Evolutionary conservation across 768 basidiomycete genomes (phyloP).

Genomic region (Pulveroboletus ravenelii): DNA sequence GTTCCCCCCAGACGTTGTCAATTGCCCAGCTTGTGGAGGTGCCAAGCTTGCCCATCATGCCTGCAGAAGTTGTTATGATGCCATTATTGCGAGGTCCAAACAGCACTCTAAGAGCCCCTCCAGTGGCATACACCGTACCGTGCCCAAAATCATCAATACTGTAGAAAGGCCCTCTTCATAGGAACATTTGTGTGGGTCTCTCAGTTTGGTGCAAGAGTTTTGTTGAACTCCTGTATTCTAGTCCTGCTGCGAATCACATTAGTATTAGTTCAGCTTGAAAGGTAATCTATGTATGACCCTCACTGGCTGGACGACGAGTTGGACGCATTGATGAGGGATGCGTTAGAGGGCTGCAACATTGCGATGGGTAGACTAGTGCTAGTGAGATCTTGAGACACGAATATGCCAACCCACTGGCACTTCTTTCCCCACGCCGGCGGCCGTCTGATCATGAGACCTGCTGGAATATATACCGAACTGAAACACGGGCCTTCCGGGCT

Average conservation of each 20-base stretch:
- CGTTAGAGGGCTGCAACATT: background rate
- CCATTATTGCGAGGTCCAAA: conserved; percentile 25
- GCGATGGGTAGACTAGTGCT: background rate
- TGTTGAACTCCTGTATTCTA: background rate
- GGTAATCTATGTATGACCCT: background rate
- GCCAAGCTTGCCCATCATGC: conserved; percentile 88
- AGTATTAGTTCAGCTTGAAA: background rate
- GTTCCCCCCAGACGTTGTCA: conserved; percentile 65
- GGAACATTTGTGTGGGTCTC: background rate
- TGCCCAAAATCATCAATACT: background rate
- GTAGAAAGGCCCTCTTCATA: conserved; percentile 2
- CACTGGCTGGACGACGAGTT: no score
- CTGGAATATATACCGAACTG: no score
- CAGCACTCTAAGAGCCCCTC: conserved; percentile 12
- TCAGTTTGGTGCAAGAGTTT: background rate
- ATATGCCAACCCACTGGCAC: background rate
- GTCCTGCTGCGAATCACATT: background rate
- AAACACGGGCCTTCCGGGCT: background rate
- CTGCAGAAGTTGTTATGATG: conserved; percentile 71
- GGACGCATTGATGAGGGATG: background rate
- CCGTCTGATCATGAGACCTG: conserved; percentile 3
- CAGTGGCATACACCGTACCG: background rate
- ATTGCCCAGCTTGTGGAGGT: conserved; percentile 84
- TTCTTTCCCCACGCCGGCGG: background rate
- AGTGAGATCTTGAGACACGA: background rate